A percentile compares a stretch with the other conserved stretches of the same genome.
phyloP scores from a whole-genome alignment of 2,329 filamentous ascomycete species.

The Dryadomyces quercus-mongolicae region DNA sequence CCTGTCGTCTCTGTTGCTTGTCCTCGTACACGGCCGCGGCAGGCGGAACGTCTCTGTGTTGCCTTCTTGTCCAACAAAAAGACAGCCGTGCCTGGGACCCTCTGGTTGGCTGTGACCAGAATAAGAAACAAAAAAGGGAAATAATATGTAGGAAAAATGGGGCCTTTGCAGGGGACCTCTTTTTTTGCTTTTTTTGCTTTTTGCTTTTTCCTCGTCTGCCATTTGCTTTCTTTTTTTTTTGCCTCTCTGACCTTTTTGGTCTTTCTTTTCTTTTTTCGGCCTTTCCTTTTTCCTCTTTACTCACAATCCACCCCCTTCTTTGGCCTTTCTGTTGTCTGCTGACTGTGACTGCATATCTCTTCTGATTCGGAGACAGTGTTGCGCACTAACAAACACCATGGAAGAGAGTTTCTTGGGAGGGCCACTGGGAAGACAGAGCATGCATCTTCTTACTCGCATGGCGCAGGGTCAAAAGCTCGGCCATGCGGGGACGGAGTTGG shows the following conservation, averaged over 20 bases:
- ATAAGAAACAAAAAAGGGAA: background rate
- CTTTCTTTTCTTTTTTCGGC: background rate
- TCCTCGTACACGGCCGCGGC: background rate
- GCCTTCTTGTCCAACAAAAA: background rate
- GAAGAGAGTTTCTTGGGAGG: background rate
- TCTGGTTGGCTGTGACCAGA: background rate
- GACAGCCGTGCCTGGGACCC: background rate
- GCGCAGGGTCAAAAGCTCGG: too few relatives aligned
- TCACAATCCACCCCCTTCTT: too few relatives aligned
- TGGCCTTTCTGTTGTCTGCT: too few relatives aligned
- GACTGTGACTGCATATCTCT: background rate
- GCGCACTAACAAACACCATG: background rate
- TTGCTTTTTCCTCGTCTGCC: background rate
- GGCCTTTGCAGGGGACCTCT: background rate
- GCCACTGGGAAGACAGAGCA: background rate
- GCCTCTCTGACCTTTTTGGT: background rate
- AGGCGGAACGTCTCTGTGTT: background rate
- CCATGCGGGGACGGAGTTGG: background rate
- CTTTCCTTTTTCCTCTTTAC: too few relatives aligned
- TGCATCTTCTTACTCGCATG: background rate
- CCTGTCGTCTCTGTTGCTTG: background rate
- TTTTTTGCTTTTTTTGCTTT: background rate
- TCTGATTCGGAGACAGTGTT: background rate
- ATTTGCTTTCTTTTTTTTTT: too few relatives aligned
- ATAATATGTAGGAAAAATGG: background rate